Evolutionary conservation across 176 grass and related monocot species (phyloP), one percentile per base, ranked within the genome.

Genomic region (Miscanthus lutarioriparius): DNA sequence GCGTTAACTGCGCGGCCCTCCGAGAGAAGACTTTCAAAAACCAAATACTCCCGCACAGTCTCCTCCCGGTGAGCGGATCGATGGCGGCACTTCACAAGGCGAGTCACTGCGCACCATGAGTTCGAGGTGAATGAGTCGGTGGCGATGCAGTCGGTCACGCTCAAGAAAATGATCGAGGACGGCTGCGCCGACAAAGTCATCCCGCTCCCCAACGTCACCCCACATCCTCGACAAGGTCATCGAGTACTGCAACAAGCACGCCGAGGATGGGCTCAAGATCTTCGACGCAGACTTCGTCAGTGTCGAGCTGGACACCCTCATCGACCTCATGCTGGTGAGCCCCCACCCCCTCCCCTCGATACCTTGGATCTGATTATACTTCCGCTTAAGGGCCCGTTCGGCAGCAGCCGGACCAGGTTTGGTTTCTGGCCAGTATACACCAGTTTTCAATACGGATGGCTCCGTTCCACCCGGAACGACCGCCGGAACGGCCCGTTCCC

Each of bases 271-370:
- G 54, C 80, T 91, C 41, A 87, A 85, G 16, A n/a, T 22, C 7
- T 91, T 86, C 72, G 90, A 88, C 16, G 77, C 86, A 67, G 86
- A 85, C 9, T 88, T 91, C n/a, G 86, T 88, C 36, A 82, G 88
- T 78, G 78, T 88, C 27, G 86, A 91, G 33, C 86, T 82, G 67
- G 77, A 47, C 28, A 79, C 82, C 82, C 82, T 88, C 58, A 79
- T 85, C 56, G 78, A 91, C 28, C 90, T 91, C 67, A 39, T 80
- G 67, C 28, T 80, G 75, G 71, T 67, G 32, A 67, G 6, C 20
- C 54, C 20, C 20, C 20, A 8, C 7, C 54, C 20, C 54, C 1
- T 58, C 20, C 54, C 20, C 48, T 53, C 5, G 48, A 53, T 53
- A 20, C 48, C 48, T 58, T 58, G 54, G 54, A 58, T 58, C 19